These are phyloP conservation scores for Acacia concinna DNA, from an alignment of 331 rosid genomes.

Conservation along the genomic window DNA sequence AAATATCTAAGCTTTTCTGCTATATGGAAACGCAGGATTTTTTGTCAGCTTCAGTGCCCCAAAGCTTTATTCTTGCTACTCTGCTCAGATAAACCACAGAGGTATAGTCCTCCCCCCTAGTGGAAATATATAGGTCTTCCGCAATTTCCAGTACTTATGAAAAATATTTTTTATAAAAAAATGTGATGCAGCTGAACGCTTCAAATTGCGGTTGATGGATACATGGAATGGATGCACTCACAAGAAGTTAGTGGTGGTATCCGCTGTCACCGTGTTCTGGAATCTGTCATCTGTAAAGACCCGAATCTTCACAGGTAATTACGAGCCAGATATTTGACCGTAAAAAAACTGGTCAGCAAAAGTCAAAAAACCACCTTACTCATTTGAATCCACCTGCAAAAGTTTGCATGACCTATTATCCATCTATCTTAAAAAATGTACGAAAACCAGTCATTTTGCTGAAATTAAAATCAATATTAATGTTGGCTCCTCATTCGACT, in stretches of 20 bases:
- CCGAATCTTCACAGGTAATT: constrained; percentile 69
- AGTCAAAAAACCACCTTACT: background rate
- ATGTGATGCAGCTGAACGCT: constrained; percentile 49
- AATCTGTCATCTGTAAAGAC: constrained; percentile 71
- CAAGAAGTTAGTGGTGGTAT: constrained; percentile 67
- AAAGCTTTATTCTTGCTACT: constrained; percentile 68
- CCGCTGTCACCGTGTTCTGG: constrained; percentile 66
- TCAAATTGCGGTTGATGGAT: constrained; percentile 57
- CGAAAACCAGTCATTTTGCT: background rate
- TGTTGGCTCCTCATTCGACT: background rate
- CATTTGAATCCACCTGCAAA: background rate
- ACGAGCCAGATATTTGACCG: background rate
- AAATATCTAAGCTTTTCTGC: constrained; percentile 24
- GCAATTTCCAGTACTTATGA: background rate
- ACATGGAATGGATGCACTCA: constrained; percentile 81
- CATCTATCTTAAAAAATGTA: background rate
- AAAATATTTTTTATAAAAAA: background rate
- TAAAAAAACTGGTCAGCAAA: too few species aligned
- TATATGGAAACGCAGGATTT: constrained; percentile 48
- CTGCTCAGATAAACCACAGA: constrained; percentile 56
- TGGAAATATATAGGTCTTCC: constrained; percentile 7
- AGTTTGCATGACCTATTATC: background rate
- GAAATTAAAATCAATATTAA: constrained; percentile 11
- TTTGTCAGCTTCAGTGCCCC: constrained; percentile 76
- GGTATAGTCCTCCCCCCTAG: constrained; percentile 42